Conservation (phyloP, 441 rosid genomes). For the Rhodomyrtus psidioides region DNA sequence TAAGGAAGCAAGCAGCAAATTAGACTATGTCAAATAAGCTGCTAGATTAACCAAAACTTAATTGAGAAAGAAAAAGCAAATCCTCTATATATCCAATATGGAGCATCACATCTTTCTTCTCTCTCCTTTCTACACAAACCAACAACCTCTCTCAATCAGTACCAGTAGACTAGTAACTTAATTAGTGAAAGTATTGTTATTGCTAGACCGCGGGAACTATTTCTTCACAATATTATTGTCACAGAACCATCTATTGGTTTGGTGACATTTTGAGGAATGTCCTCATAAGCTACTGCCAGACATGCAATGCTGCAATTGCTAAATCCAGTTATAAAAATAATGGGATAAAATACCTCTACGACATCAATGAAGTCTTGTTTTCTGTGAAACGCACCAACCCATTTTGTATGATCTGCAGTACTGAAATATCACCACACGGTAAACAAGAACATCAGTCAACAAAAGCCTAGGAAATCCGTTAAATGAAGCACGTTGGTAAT, state of each 20-base stretch:
- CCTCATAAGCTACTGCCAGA: neutral
- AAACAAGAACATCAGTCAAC: neutral
- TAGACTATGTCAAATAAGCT: neutral
- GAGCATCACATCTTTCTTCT: neutral
- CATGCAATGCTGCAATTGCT: neutral
- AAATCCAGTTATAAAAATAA: neutral
- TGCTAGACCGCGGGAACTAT: neutral
- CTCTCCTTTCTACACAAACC: neutral
- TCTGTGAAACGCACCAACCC: conserved; percentile 72
- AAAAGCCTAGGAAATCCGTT: neutral
- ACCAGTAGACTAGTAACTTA: neutral
- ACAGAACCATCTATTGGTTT: neutral
- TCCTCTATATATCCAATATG: neutral
- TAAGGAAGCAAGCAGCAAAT: neutral
- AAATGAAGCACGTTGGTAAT: neutral
- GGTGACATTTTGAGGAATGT: neutral
- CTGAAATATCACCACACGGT: conserved; percentile 25
- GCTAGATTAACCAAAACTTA: neutral
- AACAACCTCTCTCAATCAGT: neutral
- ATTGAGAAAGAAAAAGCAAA: neutral
- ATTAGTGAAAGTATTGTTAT: neutral
- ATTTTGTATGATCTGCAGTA: conserved; percentile 85
- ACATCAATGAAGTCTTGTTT: conserved; percentile 90
- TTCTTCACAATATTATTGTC: neutral
- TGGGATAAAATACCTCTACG: conserved; percentile 53